Evolutionary conservation across 768 basidiomycete species (phyloP).

Genomic region (Tricholoma bakamatsutake): DNA sequence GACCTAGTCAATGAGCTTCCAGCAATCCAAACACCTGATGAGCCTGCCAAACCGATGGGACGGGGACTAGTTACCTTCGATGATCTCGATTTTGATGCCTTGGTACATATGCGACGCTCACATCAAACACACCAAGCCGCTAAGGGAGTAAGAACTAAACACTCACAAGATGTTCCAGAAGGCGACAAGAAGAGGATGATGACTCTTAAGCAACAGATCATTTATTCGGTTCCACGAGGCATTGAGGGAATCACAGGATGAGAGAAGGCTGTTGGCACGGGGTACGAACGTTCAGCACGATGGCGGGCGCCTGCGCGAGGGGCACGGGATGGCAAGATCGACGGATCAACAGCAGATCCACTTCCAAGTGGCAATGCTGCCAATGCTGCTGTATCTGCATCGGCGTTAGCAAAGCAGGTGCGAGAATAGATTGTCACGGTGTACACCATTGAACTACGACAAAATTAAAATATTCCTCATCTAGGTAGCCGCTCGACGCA

Average conservation of each 20-base stretch:
- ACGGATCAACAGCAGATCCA: neutral
- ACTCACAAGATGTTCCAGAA: neutral
- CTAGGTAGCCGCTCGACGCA: too few species aligned
- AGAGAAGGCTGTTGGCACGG: neutral
- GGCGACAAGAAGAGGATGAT: neutral
- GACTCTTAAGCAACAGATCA: neutral
- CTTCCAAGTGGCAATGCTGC: conserved; percentile 1
- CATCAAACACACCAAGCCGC: too few species aligned
- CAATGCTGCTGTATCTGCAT: neutral
- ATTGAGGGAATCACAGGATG: conserved; percentile 7
- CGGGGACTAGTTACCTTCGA: too few species aligned
- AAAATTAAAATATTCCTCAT: too few species aligned
- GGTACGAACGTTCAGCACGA: neutral
- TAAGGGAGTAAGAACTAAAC: neutral
- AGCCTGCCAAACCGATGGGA: too few species aligned
- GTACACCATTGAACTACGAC: too few species aligned
- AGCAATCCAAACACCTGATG: too few species aligned
- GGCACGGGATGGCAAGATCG: neutral
- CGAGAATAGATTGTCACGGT: too few species aligned
- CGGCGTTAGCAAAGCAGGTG: neutral
- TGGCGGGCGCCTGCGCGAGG: neutral
- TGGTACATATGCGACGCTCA: too few species aligned
- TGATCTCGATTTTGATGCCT: neutral
- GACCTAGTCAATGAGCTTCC: too few species aligned
- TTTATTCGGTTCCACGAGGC: conserved; percentile 6